Base-by-base conservation (phyloP, 805 yeast species). In the Zygosaccharomyces siamensis region DNA sequence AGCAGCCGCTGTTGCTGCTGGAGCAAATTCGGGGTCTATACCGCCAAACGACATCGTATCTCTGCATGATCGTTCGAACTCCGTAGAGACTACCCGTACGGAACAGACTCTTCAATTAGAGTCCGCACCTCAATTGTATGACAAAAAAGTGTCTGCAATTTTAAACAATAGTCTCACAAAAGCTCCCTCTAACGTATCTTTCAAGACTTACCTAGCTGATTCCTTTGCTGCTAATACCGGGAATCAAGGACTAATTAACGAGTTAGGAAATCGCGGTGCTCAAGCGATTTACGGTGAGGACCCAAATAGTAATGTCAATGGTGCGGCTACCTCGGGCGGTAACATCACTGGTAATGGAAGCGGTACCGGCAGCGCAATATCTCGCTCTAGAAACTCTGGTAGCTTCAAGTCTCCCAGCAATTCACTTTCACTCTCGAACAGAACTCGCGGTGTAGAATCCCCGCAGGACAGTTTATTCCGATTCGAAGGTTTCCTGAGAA, bases 71-170 rank as follows among this genome's bases (percentile, higher is more conserved):
- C 62, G 74, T 14, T 63, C 74, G 2, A 64, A 64, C 2, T 83
- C 92, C 1, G 71, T 76, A 33, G 95, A 84, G 52, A 84, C 92
- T 0, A 79, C 84, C 40, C 72, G 59, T 36, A 71, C 74, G 3
- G 74, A 74, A 23, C 69, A 72, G 21, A 64, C 74, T 3, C 72
- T 75, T 18, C 79, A 81, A n/a, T 73, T 75, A 53, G 89, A 84
- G 53, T 79, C 85, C 2, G 89, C 84, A 1, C 90, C 93, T 0
- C 86, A 81, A 58, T 76, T 86, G 0, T 86, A 86, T 60, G 95
- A 86, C 61, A 84, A 83, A 64, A 85, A 84, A 63, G 93, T 85
- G 1, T 80, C 88, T 26, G 77, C 80, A n/a, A 83, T 86, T 42
- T 71, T 86, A 61, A 85, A 84, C 60, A 72, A 84, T 54, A 83